Evolutionary conservation across 1,284 basidiomycete species (phyloP), one percentile per base, ranked within the genome.

Genomic region (Chalciporus sp.): DNA sequence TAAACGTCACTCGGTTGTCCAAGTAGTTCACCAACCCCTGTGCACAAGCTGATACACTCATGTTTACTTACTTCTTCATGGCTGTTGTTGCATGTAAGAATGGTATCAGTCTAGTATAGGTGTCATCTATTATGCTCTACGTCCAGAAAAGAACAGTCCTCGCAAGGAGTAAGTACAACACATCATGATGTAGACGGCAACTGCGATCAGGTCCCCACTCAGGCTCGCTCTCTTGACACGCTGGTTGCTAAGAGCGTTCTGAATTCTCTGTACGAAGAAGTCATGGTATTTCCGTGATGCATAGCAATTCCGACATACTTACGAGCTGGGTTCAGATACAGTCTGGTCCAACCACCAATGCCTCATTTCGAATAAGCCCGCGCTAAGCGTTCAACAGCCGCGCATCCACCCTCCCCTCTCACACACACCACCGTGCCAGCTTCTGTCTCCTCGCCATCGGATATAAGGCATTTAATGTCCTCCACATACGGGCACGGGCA

Each of bases 401-500:
- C 62, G 54, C 85, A 86, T 33, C 77, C 83, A 33, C 76, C 70
- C 47, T 70, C 50, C n/a, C 84, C 85, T 46, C 84, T 72, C 6
- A 79, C 79, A 58, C 84, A 86, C 31, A 86, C 67, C 12, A 84
- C 77, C 6, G 83, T 82, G 20, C 57, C 58, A 9, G 74, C 73
- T 19, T 72, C 69, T 7, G 63, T 62, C 41, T 74, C 69, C 49
- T 75, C 70, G 19, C 68, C 62, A 57, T 85, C 83, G 10, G 81
- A 82, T 42, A 86, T 72, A 16, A 75, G 66, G 61, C 85, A 86
- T 63, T 80, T 84, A 55, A 83, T 74, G 58, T 86, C 84, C 61
- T 85, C 79, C 8, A 73, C 68, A 57, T 80, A 74, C 7, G 84
- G 83, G 66, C 84, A 86, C 7, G 85, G 83, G 60, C 84, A 86